phyloP scores from a whole-genome alignment of 2,329 filamentous ascomycete genomes.

The Cercospora brassicicola region DNA sequence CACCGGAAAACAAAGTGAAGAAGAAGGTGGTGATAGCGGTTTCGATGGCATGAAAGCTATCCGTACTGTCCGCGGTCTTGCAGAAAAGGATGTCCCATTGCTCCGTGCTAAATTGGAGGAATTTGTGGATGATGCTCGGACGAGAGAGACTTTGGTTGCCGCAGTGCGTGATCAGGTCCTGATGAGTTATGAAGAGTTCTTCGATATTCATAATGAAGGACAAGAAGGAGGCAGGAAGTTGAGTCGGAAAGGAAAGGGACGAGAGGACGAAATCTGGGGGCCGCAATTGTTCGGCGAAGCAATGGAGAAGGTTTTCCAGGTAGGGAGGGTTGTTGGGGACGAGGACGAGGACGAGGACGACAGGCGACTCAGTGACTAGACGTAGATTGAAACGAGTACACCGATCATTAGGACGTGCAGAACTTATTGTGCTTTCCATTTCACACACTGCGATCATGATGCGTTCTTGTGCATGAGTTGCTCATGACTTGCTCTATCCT shows the following conservation, averaged over 20 bases:
- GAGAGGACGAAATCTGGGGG: slow-evolving; percentile 65
- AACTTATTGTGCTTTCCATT: background rate
- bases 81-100: slow-evolving; percentile 59
- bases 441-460: background rate
- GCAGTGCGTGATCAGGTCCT: slow-evolving; percentile 65
- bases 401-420: background rate
- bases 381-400: background rate
- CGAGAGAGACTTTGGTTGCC: slow-evolving; percentile 64
- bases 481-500: background rate
- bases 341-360: slow-evolving; percentile 26
- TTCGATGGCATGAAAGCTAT: slow-evolving; percentile 39
- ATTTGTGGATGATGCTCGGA: slow-evolving; percentile 65
- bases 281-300: slow-evolving; percentile 64
- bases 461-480: background rate
- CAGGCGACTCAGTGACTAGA: slow-evolving; percentile 25
- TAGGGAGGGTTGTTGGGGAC: slow-evolving; percentile 48
- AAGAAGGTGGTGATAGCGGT: background rate
- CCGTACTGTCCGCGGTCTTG: slow-evolving; percentile 52
- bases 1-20: background rate
- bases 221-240: slow-evolving; percentile 38
- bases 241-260: slow-evolving; percentile 58
- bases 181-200: slow-evolving; percentile 64
- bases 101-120: slow-evolving; percentile 59
- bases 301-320: slow-evolving; percentile 60
- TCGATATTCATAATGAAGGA: slow-evolving; percentile 53